Conservation (phyloP, 2,329 filamentous ascomycete genomes). For the Tolypocladium tundrense region DNA sequence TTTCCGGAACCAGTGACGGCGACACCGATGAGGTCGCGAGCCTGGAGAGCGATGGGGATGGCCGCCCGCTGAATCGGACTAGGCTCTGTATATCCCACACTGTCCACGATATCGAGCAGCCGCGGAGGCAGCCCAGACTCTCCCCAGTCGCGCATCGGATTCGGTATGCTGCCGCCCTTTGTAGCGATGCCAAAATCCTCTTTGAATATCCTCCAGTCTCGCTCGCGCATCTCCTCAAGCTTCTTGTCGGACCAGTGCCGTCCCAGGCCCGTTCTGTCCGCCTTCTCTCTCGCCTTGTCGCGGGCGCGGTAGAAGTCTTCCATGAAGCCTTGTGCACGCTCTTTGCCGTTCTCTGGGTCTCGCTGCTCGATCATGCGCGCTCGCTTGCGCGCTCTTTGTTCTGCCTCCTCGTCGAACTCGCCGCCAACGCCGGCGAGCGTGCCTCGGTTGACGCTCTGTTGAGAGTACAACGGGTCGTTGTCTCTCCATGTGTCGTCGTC, state of each 20-base stretch:
- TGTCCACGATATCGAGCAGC: slow-evolving; percentile 69
- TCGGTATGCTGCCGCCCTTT: slow-evolving; percentile 83
- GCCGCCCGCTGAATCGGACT: slow-evolving; percentile 87
- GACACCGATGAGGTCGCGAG: slow-evolving; percentile 93
- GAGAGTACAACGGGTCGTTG: slow-evolving; percentile 66
- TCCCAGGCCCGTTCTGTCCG: slow-evolving; percentile 64
- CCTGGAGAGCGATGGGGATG: slow-evolving; percentile 88
- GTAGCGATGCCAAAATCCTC: slow-evolving; percentile 96
- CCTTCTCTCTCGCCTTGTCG: slow-evolving; percentile 58
- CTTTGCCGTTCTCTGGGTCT: slow-evolving; percentile 65
- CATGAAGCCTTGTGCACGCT: slow-evolving; percentile 68
- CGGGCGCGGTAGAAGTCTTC: slow-evolving; percentile 65
- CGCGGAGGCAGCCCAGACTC: slow-evolving; percentile 73
- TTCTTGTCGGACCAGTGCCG: slow-evolving; percentile 95
- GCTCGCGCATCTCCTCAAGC: slow-evolving; percentile 86
- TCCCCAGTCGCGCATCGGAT: slow-evolving; percentile 90
- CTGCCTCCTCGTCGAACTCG: slow-evolving; percentile 42
- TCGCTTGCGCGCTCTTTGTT: slow-evolving; percentile 44
- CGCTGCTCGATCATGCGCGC: slow-evolving; percentile 62
- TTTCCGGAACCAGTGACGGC: slow-evolving; percentile 98
- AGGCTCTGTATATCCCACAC: slow-evolving; percentile 85
- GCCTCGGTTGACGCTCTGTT: slow-evolving; percentile 19
- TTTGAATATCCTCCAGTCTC: slow-evolving; percentile 99
- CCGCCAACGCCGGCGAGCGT: slow-evolving; percentile 39
- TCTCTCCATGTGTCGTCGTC: slow-evolving; percentile 69